Conservation (phyloP, 768 basidiomycete genomes). For the Stropharia rugosoannulata region DNA sequence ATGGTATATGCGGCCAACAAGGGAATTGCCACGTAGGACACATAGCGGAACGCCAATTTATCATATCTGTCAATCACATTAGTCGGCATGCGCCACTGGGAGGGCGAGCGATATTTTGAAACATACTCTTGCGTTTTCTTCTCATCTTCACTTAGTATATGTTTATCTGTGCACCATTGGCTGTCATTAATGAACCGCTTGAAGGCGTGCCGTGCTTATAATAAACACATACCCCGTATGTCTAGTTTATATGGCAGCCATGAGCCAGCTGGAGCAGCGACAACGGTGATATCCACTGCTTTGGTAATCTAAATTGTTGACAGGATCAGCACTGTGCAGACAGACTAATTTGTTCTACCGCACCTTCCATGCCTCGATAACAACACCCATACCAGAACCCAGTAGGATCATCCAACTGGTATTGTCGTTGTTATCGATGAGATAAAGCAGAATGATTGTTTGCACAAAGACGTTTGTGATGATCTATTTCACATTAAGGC, state of each 20-base stretch:
- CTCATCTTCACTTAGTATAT: constrained; percentile 94
- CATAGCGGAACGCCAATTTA: constrained; percentile 91
- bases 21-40: constrained; percentile 87
- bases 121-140: constrained; percentile 95
- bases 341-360: constrained; percentile 5
- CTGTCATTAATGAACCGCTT: constrained; percentile 4
- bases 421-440: constrained; percentile 93
- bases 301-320: constrained; percentile 64
- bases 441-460: constrained; percentile 84
- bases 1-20: constrained; percentile 72
- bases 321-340: constrained; percentile 10
- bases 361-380: constrained; percentile 96
- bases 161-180: constrained; percentile 66
- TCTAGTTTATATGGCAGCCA: constrained; percentile 75
- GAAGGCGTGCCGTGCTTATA: constrained; percentile 8
- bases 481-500: constrained; percentile 40
- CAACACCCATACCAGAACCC: constrained; percentile 76
- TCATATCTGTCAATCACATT: constrained; percentile 61
- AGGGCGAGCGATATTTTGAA: constrained; percentile 2
- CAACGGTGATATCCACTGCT: constrained; percentile 83
- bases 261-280: constrained; percentile 60
- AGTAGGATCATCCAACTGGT: constrained; percentile 98
- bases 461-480: constrained; percentile 95
- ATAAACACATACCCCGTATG: constrained; percentile 63
- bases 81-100: constrained; percentile 6